Base-by-base conservation (phyloP, 768 basidiomycete species). In the Serendipita sp. region DNA sequence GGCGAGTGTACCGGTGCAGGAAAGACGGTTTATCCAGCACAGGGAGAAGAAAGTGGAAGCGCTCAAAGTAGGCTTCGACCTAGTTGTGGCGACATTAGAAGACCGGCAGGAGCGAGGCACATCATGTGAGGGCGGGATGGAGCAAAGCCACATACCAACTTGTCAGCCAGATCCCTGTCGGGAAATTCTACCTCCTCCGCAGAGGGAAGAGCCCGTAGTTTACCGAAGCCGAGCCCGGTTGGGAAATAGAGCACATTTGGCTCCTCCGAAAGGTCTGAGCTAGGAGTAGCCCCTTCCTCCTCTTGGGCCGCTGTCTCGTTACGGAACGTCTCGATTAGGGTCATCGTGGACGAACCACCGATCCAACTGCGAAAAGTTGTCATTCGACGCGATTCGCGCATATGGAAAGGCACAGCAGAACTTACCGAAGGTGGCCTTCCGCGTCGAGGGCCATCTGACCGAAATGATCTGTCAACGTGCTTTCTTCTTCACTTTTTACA, bases 191-290 rank as follows among this genome's bases (percentile, higher is more conserved):
- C 90, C 74, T 92, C 89, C 69, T 91, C 88, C 36, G 88, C 82
- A 23, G 82, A 79, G 65, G 90, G 90, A 30, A 92, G 81, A 34
- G 89, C 91, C 67, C 81, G 83, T 66, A 91, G 78, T 76, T 89
- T 89, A 36, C 89, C 90, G 72, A 91, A 91, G 73, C 88, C 91
- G 52, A 92, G 84, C 16, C 86, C 82, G 2, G 90, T 86, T 2
- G 91, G 90, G 74, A 92, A 92, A 74, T 91, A 92, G 7, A 92
- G 74, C 71, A 91, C 88, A 73, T 90, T 91, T 28, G 88, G 86
- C 30, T 83, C 85, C 62, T 81, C 56, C 56, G 56, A 60, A 10
- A 23, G 56, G 32, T 60, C 56, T n/a, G 56, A 60, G 28, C 30
- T 34, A 28, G 56, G 56, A 0, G 56, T 66, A 87, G 86, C 71